Evolutionary conservation across 2,329 filamentous ascomycete genomes (phyloP).

Genomic region (Fusarium setosum): DNA sequence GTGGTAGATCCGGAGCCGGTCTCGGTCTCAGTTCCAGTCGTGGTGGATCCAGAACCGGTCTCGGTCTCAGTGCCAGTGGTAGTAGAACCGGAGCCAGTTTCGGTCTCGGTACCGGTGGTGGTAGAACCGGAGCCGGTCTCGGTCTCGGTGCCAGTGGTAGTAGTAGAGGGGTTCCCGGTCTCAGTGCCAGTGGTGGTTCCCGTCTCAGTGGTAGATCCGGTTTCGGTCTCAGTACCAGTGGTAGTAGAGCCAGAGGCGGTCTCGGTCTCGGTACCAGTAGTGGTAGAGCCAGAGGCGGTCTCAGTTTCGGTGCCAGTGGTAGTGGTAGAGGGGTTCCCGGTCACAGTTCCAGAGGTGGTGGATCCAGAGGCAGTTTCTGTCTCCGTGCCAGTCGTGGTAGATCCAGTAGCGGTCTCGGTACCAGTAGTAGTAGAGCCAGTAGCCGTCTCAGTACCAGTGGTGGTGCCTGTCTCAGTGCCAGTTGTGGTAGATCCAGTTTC

Average conservation of each 20-base stretch:
- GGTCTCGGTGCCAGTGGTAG: slow-evolving; percentile 2
- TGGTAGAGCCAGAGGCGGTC: neutral
- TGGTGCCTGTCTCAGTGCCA: neutral
- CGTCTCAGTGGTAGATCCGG: too few relatives aligned
- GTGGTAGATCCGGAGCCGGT: too few relatives aligned
- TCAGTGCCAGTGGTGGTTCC: neutral
- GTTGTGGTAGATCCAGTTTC: neutral
- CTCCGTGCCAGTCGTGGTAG: slow-evolving; percentile 11
- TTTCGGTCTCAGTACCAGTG: too few relatives aligned
- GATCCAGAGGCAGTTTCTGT: neutral
- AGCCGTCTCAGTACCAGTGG: slow-evolving; percentile 9
- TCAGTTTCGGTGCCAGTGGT: too few relatives aligned
- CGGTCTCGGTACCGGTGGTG: neutral
- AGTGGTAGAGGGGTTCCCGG: too few relatives aligned
- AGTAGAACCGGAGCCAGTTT: slow-evolving; percentile 15
- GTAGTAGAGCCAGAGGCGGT: too few relatives aligned
- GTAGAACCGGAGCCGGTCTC: slow-evolving; percentile 5
- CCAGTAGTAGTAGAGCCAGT: too few relatives aligned
- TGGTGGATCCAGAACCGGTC: slow-evolving; percentile 7
- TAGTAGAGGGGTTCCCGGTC: neutral
- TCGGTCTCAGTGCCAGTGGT: neutral
- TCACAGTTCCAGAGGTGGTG: too few relatives aligned
- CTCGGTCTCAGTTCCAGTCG: slow-evolving; percentile 10
- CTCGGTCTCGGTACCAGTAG: slow-evolving; percentile 14
- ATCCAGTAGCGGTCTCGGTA: too few relatives aligned